Percentiles rank a stretch among this genome's conserved stretches.
Conservation (phyloP, 2,329 filamentous ascomycete genomes). For the Alternaria sp. region DNA sequence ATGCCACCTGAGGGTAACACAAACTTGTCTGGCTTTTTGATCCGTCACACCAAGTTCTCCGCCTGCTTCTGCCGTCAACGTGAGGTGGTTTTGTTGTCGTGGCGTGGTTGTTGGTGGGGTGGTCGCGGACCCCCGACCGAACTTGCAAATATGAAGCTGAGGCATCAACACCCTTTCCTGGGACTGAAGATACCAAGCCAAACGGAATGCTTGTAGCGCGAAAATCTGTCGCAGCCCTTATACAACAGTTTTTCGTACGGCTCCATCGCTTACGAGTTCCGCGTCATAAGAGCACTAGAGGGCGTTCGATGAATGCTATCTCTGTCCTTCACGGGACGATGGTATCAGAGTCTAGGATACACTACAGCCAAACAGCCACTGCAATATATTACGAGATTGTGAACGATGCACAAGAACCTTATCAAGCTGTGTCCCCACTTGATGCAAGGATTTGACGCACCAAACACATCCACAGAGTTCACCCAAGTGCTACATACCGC, state of each 20-base stretch:
- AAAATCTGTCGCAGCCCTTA: too few relatives aligned
- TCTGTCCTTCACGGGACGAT: not conserved
- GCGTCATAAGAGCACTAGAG: not conserved
- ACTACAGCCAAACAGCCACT: not conserved
- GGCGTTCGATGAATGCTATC: not conserved
- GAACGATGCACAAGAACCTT: not conserved
- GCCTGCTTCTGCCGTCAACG: not conserved
- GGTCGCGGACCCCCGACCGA: not conserved
- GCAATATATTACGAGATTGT: not conserved
- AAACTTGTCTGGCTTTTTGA: not conserved
- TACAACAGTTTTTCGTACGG: too few relatives aligned
- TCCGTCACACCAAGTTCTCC: not conserved
- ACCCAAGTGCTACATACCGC: not conserved
- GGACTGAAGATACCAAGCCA: not conserved
- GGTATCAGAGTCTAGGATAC: not conserved
- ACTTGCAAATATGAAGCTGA: conserved; percentile 2
- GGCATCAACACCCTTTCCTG: not conserved
- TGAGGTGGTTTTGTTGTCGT: not conserved
- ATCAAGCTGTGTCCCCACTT: not conserved
- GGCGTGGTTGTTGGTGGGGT: not conserved
- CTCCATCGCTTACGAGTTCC: not conserved
- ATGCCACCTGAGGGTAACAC: not conserved
- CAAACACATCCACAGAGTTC: not conserved
- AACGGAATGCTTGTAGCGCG: not conserved
- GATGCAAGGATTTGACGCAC: not conserved